phyloP scores from a whole-genome alignment of 495 filamentous ascomycete species.

The Penicillium argentinense region DNA sequence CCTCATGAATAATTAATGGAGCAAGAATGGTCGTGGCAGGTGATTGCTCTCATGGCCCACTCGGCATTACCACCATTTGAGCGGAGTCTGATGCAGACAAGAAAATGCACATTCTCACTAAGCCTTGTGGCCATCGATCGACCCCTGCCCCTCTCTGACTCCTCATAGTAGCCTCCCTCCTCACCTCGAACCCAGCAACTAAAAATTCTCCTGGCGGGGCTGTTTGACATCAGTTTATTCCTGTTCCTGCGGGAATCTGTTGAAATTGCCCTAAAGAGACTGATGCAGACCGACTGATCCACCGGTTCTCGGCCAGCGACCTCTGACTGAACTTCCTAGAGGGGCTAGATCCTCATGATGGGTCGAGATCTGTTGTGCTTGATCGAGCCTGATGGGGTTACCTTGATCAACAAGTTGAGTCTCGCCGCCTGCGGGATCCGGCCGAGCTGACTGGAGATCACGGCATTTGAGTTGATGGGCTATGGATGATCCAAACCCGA shows the following conservation, averaged over 20 bases:
- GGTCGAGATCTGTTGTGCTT: background rate
- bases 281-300: background rate
- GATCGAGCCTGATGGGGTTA: background rate
- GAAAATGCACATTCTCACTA: background rate
- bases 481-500: no score
- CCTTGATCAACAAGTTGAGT: no score
- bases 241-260: no score
- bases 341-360: background rate
- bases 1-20: no score
- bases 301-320: no score
- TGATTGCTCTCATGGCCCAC: constrained; percentile 1
- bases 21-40: background rate
- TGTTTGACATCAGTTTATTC: no score
- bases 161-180: no score
- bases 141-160: background rate
- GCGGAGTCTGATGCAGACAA: background rate
- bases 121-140: background rate
- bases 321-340: background rate
- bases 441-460: background rate
- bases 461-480: no score
- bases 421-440: background rate
- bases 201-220: background rate
- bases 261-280: background rate
- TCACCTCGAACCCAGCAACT: no score
- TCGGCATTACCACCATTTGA: constrained; percentile 2